Evolutionary conservation across 1,284 basidiomycete species (phyloP), one percentile per base, ranked within the genome.

Genomic region (Stygiomarasmius scandens): DNA sequence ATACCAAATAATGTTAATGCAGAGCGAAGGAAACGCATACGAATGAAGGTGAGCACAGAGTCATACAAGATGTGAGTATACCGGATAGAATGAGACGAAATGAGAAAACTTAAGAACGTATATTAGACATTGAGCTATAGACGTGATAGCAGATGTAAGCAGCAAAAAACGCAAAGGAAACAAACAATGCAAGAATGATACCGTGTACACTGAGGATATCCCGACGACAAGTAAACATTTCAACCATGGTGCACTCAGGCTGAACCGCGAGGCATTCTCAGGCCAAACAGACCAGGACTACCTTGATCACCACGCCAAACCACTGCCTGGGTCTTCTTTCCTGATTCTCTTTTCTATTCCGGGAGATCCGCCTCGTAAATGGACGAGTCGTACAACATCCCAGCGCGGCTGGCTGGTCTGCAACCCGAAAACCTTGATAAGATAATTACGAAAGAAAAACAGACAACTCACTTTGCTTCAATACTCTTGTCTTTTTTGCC

Each of bases 281-380:
- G 85, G 24, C 87, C 86, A 62, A 89, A 89, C 63, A 89, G 68
- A 25, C 86, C 86, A 44, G 84, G 85, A 60, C 80, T 82, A 44
- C 74, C 72, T 55, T 72, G 70, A 16, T 77, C 78, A n/a, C n/a
- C n/a, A n/a, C n/a, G n/a, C n/a, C n/a, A n/a, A n/a, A n/a, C n/a
- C n/a, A n/a, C n/a, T n/a, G n/a, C n/a, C n/a, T n/a, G n/a, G n/a
- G n/a, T n/a, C n/a, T n/a, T n/a, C n/a, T n/a, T n/a, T n/a, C n/a
- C n/a, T n/a, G n/a, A n/a, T n/a, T n/a, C n/a, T n/a, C n/a, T n/a
- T n/a, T n/a, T n/a, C n/a, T n/a, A n/a, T n/a, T n/a, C n/a, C n/a
- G n/a, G n/a, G n/a, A n/a, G n/a, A n/a, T n/a, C n/a, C n/a, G n/a
- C n/a, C n/a, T n/a, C n/a, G n/a, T n/a, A n/a, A n/a, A n/a, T n/a